Evolutionary conservation across 2,329 filamentous ascomycete species (phyloP).

Genomic region (Neophaeococcomyces mojaviensis): DNA sequence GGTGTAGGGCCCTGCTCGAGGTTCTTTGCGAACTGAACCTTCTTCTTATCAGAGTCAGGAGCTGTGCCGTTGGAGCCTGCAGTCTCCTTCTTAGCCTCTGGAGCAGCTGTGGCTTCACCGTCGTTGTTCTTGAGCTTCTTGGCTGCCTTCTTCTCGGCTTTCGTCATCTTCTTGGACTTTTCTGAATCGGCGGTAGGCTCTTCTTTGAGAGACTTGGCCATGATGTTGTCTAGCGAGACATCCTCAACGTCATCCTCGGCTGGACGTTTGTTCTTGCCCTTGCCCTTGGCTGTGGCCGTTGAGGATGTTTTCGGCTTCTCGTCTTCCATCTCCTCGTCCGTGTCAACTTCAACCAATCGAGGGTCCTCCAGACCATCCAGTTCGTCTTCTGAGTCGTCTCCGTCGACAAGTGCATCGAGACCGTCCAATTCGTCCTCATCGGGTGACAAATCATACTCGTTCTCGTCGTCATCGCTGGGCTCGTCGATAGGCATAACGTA

Average conservation of each 20-base stretch:
- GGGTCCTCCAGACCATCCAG: constrained; percentile 72
- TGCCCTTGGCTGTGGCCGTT: constrained; percentile 35
- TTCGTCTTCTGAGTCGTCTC: constrained; percentile 63
- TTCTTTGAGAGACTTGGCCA: constrained; percentile 61
- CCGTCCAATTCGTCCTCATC: constrained; percentile 68
- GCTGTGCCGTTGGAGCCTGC: constrained; percentile 38
- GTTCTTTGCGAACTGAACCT: constrained; percentile 98
- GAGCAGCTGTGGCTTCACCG: constrained; percentile 60
- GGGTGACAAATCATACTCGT: constrained; percentile 72
- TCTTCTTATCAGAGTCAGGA: constrained; percentile 66
- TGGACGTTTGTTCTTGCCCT: constrained; percentile 88
- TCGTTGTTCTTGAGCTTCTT: constrained; percentile 99
- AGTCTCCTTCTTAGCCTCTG: constrained; percentile 47
- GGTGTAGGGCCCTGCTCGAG: constrained; percentile 92
- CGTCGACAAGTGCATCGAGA: constrained; percentile 40
- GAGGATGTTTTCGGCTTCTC: constrained; percentile 40
- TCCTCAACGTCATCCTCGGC: constrained; percentile 64
- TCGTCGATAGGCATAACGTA: constrained; percentile 69
- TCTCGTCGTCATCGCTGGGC: constrained; percentile 49
- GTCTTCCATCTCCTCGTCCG: constrained; percentile 55
- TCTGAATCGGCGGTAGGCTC: constrained; percentile 28
- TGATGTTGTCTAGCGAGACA: constrained; percentile 67
- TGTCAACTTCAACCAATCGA: constrained; percentile 74
- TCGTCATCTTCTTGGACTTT: constrained; percentile 61
- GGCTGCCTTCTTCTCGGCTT: constrained; percentile 90